Base-by-base conservation (phyloP, 441 rosid genomes). In the Gossypium gossypioides region DNA sequence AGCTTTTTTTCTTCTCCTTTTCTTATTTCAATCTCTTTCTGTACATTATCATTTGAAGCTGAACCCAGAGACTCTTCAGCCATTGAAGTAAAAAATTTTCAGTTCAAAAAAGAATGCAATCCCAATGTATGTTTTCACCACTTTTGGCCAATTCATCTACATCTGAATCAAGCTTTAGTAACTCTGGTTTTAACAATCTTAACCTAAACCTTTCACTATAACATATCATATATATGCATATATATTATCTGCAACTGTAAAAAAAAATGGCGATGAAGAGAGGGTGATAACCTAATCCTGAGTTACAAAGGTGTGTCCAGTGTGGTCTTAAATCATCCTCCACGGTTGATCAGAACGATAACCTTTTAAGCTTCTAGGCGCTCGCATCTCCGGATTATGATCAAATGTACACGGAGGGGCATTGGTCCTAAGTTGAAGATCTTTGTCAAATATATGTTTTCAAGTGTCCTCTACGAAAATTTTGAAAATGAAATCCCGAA, bases 401-500 rank as follows among this genome's bases (percentile, higher is more conserved):
- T 75, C n/a, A n/a, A 27, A 58, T 66, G 54, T 73, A 71, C 80
- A 76, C n/a, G 71, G 71, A 73, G 50, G 71, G 37, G 52, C 59
- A 48, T 32, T 9, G 61, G 52, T 27, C 48, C 69, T 67, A 40
- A 72, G 78, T 66, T 56, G 72, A 71, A 71, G 70, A 74, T 29
- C 21, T n/a, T 22, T 64, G 74, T 64, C 72, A 69, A 34, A 48
- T 59, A 44, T 67, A 48, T 42, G 68, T 76, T 78, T 85, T 58
- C 84, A 86, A 55, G 83, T 75, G 66, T 91, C 98, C 70, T 95
- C 97, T 59, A 84, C 94, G 66, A 95, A 92, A 68, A 85, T 84
- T 86, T 81, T 87, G 81, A 85, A 85, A 72, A 95, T 86, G 75
- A 92, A 95, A 79, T 95, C 99, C 6, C 93, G 87, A 74, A 92